Percentiles rank a stretch among this genome's conserved stretches.
These are phyloP conservation scores for Lepidium aucheri DNA, from an alignment of 345 rosid species.

Conservation along the genomic window DNA sequence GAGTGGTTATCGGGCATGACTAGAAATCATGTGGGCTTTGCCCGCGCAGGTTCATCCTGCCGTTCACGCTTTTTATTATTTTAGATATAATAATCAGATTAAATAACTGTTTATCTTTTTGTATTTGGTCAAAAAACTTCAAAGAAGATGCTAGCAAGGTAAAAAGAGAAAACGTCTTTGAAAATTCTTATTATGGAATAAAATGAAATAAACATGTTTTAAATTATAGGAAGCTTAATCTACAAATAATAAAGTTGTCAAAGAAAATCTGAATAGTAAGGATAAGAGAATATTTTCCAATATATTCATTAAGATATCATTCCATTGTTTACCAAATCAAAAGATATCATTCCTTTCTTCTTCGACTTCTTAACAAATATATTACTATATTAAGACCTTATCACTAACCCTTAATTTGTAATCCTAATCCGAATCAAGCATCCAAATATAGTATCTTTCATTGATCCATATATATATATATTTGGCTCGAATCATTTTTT, in stretches of 20 bases:
- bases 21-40: constrained; percentile 92
- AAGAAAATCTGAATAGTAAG: constrained; percentile 2
- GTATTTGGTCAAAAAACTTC: background rate
- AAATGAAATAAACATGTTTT: constrained; percentile 2
- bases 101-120: background rate
- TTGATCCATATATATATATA: background rate
- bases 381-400: constrained; percentile 5
- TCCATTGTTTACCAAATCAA: constrained; percentile 9
- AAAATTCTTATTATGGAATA: background rate
- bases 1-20: constrained; percentile 71
- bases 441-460: constrained; percentile 7
- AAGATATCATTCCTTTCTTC: constrained; percentile 10
- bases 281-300: constrained; percentile 11
- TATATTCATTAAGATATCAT: constrained; percentile 23
- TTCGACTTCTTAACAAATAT: background rate
- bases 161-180: background rate
- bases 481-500: background rate
- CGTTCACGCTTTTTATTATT: background rate
- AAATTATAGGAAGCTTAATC: constrained; percentile 4
- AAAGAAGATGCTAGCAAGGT: background rate
- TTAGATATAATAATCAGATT: no score
- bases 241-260: background rate
- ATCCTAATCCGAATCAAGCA: constrained; percentile 9
- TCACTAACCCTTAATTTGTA: background rate
- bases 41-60: constrained; percentile 94